These are phyloP conservation scores for Yamadazyma friedrichii DNA, from an alignment of 1,139 yeast genomes.

Conservation along the genomic window DNA sequence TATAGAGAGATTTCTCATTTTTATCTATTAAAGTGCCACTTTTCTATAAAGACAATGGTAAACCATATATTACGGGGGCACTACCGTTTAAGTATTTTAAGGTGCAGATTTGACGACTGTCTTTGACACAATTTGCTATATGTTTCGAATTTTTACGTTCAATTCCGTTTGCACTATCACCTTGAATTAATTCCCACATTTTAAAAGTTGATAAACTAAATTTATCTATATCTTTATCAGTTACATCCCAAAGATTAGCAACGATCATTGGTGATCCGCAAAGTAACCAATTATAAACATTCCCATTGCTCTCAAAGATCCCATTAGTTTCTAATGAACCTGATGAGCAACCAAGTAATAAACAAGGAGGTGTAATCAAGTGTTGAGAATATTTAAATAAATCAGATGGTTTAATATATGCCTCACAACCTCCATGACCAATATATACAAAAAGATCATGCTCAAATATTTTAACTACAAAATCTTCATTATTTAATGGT, in stretches of 20 bases:
- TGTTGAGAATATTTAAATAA: constrained; percentile 24
- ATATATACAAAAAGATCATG: constrained; percentile 69
- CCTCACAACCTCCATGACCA: constrained; percentile 97
- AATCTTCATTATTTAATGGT: constrained; percentile 53
- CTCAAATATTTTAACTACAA: constrained; percentile 31
- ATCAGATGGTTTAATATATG: constrained; percentile 51
- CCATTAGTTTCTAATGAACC: constrained; percentile 66
- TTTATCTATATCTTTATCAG: constrained; percentile 89
- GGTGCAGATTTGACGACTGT: constrained; percentile 63
- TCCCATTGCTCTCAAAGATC: constrained; percentile 70
- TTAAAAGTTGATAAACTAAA: constrained; percentile 62
- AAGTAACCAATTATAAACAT: constrained; percentile 67
- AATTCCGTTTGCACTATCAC: background rate
- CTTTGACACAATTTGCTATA: constrained; percentile 21
- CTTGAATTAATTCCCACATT: constrained; percentile 56
- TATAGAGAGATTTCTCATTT: background rate
- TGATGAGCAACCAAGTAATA: constrained; percentile 91
- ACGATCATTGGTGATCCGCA: constrained; percentile 84
- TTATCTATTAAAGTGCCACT: background rate
- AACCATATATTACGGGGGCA: constrained; percentile 33
- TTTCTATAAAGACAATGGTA: constrained; percentile 18
- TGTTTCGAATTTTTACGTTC: background rate
- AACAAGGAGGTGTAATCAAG: constrained; percentile 60
- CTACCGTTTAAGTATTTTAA: constrained; percentile 39
- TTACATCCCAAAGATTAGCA: constrained; percentile 94